Evolutionary conservation across 2,329 filamentous ascomycete species (phyloP), one percentile per base, ranked within the genome.

Genomic region (Sporothrix pallida): DNA sequence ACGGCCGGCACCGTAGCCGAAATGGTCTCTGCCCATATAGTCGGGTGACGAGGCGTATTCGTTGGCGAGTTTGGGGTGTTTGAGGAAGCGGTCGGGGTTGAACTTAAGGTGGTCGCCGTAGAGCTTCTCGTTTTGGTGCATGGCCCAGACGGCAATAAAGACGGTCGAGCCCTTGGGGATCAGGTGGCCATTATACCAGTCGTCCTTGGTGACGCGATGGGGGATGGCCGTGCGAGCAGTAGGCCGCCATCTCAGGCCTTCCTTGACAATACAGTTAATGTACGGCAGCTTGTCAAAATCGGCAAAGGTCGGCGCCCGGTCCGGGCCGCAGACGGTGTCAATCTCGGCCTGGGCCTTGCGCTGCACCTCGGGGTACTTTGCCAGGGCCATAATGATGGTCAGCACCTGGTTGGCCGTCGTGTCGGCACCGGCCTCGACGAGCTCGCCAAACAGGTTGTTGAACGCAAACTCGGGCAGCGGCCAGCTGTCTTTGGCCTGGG

Each of bases 1-100:
- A 10, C 52, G 52, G 52, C 52, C 52, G 52, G 52, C 52, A 20
- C 52, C n/a, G n/a, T 56, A 56, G 52, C 52, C n/a, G 23, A 56
- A 56, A 20, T 56, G 52, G n/a, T 56, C 52, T 50, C 48, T 12
- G 13, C 48, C 48, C 13, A 13, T 5, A 3, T 50, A 50, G 12
- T 50, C 48, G 48, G 48, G 12, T 15, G 12, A 15, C 9, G 48
- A 50, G 12, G 8, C 48, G 48, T 15, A 50, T 5, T 50, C 9
- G 9, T 50, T 50, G 48, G 48, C 12, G 9, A 50, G 48, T 5
- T 50, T 50, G 44, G 44, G 44, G 13, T 48, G 44, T 13, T 48
- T 9, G 9, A 48, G 13, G 44, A 50, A 50, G 17, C 52, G 52
- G 52, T 20, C 52, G 8, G n/a, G 52, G 50, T 26, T 58, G 54